Evolutionary conservation across 2,329 filamentous ascomycete genomes (phyloP), one percentile per base, ranked within the genome.

Genomic region (Fonsecaea erecta): DNA sequence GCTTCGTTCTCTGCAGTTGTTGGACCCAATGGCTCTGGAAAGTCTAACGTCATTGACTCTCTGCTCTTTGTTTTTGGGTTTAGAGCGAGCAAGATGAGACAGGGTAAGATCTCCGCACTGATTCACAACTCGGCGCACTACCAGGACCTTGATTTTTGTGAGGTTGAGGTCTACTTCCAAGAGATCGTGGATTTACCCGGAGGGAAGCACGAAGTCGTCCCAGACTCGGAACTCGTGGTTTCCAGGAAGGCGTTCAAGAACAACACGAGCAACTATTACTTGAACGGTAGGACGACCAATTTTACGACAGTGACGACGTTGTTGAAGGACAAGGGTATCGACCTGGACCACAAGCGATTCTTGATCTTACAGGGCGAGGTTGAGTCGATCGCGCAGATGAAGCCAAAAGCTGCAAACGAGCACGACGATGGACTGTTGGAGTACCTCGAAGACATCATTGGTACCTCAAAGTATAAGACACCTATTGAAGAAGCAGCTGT

Each of bases 321-420:
- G 14, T 85, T 99, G 8, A 90, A 90, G 63, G 92, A 93, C 24
- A 88, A 91, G 26, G 96, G 95, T 1, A 91, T 99, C 16, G 95
- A 99, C 79, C 84, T 99, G 24, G 95, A 99, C 74, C 95, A 99
- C 81, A 99, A 99, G 80, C 91, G 95, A 66, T 99, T 99, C 80
- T 81, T 99, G 60, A 99, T 99, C 74, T 82, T 99, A 11, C 95
- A 99, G 77, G 95, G 95, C 74, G 95, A 99, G 77, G 95, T 99
- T 65, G 95, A 99, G 77, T 97, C 94, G 0, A 99, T 99, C 75
- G 94, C 95, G 6, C 95, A 98, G 78, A 99, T 99, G 95, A 99
- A 99, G 79, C 85, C 96, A 18, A 99, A 99, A 77, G 95, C 96
- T 3, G 89, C 86, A 48, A 94, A 92, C 72, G 95, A 99, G 76